Evolutionary conservation across 768 basidiomycete species (phyloP), one percentile per base, ranked within the genome.

Genomic region (Amanita pseudoporphyria): DNA sequence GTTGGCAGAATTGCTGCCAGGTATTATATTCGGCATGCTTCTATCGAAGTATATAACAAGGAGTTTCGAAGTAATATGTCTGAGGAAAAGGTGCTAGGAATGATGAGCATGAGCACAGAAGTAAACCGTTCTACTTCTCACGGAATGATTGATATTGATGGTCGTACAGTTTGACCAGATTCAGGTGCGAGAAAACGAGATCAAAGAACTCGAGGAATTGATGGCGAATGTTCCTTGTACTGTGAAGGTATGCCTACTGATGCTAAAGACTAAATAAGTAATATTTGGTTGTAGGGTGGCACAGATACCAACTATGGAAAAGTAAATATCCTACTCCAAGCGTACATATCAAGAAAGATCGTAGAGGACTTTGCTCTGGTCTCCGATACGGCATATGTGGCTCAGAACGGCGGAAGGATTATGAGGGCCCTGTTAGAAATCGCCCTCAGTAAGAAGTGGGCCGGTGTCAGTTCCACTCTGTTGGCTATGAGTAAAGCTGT

Each of bases 311-410:
- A 75, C 52, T 67, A 79, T 71, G 64, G 90, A 42, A 99, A 99
- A 68, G 92, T 94, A 67, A 98, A 97, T 63, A 88, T 98, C 53
- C 74, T 98, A 14, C 71, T 99, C 18, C 96, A 99, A 67, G 86
- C 80, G 1, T 88, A 79, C 64, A 91, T 99, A 54, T 96, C 92
- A 32, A 69, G 77, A 40, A 73, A 79, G 38, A 69, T 71, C n/a
- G 70, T 96, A 12, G 87, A 96, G 53, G 96, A 99, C 65, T 99
- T 96, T 58, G 96, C 96, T 7, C 71, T 99, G 52, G 84, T 98
- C 6, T 98, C 96, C 1, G 96, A 99, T 61, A 85, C 81, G 60
- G 90, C 84, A 1, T 99, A 95, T 60, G 90, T 82, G 36, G 88
- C 93, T 19, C 94, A 97, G 61, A 99, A 98, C 58, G 88, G 84